A percentile compares a stretch with the other conserved stretches of the same genome.
Conservation (phyloP, 73 alveolate genomes). For the Effrenium voratum region DNA sequence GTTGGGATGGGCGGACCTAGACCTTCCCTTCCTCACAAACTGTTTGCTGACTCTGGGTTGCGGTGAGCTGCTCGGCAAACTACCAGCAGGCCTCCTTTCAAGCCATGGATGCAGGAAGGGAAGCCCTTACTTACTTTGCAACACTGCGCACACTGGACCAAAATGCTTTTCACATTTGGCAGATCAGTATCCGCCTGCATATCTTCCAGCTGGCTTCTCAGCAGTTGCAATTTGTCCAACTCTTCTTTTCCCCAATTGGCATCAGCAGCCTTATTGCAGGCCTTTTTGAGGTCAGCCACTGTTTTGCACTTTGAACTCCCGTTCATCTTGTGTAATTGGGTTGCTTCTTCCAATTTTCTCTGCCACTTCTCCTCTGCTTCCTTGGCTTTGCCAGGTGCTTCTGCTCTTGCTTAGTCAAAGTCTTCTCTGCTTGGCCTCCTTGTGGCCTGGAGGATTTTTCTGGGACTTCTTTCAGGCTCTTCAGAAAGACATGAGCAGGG, state of each 20-base stretch:
- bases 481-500: conserved; percentile 4
- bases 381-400: no score
- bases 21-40: no score
- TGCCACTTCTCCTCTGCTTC: neutral
- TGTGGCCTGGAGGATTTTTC: neutral
- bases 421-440: neutral
- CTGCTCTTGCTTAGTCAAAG: no score
- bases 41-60: no score
- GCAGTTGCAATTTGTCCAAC: neutral
- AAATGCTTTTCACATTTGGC: neutral
- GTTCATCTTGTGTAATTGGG: neutral
- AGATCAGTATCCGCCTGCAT: no score
- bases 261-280: neutral
- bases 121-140: no score
- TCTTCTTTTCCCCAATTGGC: neutral
- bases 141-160: no score
- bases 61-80: no score
- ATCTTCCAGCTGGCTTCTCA: neutral
- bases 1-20: no score
- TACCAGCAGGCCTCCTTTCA: no score
- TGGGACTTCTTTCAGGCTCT: conserved; percentile 30
- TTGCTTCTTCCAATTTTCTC: neutral
- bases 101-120: no score
- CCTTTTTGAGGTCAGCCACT: conserved; percentile 8
- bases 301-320: neutral